Evolutionary conservation across 1,284 basidiomycete genomes (phyloP), one percentile per base, ranked within the genome.

Genomic region (Fomitiporia mediterranea): DNA sequence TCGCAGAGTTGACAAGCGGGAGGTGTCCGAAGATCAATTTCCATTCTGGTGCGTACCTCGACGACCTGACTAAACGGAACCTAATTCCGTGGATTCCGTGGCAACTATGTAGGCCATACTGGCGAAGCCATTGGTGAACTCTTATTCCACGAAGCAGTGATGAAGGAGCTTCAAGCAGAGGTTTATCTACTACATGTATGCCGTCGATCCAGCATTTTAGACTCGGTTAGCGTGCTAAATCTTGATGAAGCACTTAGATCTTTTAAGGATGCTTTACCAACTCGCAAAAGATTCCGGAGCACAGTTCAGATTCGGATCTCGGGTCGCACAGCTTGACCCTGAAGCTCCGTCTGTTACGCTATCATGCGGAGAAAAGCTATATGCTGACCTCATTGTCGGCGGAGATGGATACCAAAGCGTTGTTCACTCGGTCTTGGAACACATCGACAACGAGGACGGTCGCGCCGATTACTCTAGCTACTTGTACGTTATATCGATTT

Each of bases 321-420:
- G 65, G 32, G 74, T 77, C 2, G 65, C 67, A 1, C 64, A 67
- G 0, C 63, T 83, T 19, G 53, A 61, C 68, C 11, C 67, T 68
- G 37, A 60, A 60, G 48, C 63, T 59, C 38, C 73, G 57, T 53
- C 53, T 25, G 66, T 79, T 21, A 73, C 63, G 0, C 67, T 84
- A 9, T 67, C 70, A 6, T 72, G 71, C 5, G 82, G 83, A 7
- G 72, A 76, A 53, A 67, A 66, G 13, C 53, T 84, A 42, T 58
- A 62, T 2, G 81, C 74, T 9, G 80, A 87, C 61, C 72, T 86
- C n/a, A 73, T 87, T 51, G 68, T 88, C 28, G 84, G 83, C n/a
- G 83, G 84, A 0, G 85, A 86, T 62, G 85, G 85, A 4, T 66
- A 69, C 11, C 58, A 60, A 48, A 77, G 73, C 6, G 51, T 70